Base-by-base conservation (phyloP, 306 rosid genomes). In the Cercis canadensis region DNA sequence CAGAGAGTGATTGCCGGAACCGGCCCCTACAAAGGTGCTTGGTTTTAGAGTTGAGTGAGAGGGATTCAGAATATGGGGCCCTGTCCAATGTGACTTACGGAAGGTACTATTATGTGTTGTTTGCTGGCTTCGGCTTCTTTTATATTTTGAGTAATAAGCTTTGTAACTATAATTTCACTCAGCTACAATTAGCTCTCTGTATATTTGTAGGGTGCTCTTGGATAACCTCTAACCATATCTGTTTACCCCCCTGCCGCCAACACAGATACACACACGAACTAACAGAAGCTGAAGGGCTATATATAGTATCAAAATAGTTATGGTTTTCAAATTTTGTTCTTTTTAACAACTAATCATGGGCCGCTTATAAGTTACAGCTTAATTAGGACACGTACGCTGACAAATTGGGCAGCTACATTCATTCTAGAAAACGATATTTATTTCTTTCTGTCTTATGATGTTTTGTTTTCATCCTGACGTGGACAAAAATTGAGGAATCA, bases 1-100 rank as follows among this genome's bases (percentile, higher is more conserved):
- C 59, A 53, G 7, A 65, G 85, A 86, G 90, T 71, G 69, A 72
- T 81, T 68, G 66, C 15, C 80, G 78, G 78, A 67, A 47, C 72
- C 59, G 88, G 89, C 87, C 95, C 94, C 90, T 80, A 82, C 87
- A 19, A 67, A 46, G 55, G 37, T 52, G 73, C 78, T 68, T 81
- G 66, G 29, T 47, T 51, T 76, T 79, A 8, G 66, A 74, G 82
- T 58, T 83, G 52, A 81, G 90, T 86, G 82, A 62, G 54, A 51
- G 29, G 29, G 55, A 75, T 70, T 80, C 83, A 70, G 71, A 85
- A 62, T 34, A 34, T 29, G 69, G 58, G 87, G 86, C 15, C 79
- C 83, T 83, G 12, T 43, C 46, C 67, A 43, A 19, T 63, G 40
- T 24, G 2, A 24, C 29, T 24, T n/a, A n/a, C n/a, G n/a, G n/a